A percentile compares a stretch with the other conserved stretches of the same genome.
Evolutionary conservation across 139 green algal species (phyloP).

Genomic region (Picochlorum sp.): DNA sequence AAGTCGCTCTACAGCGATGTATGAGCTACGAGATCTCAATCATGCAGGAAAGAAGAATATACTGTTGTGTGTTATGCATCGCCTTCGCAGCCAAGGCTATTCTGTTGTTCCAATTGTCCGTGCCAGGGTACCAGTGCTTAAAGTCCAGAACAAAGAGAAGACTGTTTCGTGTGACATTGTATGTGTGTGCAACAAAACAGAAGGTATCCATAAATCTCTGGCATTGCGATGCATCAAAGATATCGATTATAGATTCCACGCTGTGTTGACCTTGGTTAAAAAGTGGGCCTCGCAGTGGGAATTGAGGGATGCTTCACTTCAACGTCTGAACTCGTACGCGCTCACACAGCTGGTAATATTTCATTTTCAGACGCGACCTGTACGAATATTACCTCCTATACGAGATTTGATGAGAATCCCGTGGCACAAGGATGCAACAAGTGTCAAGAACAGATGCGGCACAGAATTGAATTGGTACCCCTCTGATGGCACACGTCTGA

Average conservation of each 20-base stretch:
- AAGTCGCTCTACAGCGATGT: no score
- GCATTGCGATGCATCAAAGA: constrained; percentile 61
- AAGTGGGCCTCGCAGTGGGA: constrained; percentile 54
- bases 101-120: no score
- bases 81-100: neutral
- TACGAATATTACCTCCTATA: constrained; percentile 33
- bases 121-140: neutral
- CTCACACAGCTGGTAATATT: constrained; percentile 61
- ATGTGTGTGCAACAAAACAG: no score
- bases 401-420: no score
- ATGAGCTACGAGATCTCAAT: neutral
- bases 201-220: constrained; percentile 22
- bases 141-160: neutral
- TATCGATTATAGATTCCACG: constrained; percentile 11
- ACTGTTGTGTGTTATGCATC: neutral
- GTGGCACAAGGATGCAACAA: no score
- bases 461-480: no score
- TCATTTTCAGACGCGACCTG: constrained; percentile 33
- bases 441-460: no score
- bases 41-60: neutral
- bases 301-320: constrained; percentile 60
- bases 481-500: no score
- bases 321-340: constrained; percentile 72
- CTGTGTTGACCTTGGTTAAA: constrained; percentile 66
- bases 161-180: no score